Percentiles rank a stretch among this genome's conserved stretches.
Evolutionary conservation across 1,284 basidiomycete species (phyloP).

Genomic region (Cyathus olla): DNA sequence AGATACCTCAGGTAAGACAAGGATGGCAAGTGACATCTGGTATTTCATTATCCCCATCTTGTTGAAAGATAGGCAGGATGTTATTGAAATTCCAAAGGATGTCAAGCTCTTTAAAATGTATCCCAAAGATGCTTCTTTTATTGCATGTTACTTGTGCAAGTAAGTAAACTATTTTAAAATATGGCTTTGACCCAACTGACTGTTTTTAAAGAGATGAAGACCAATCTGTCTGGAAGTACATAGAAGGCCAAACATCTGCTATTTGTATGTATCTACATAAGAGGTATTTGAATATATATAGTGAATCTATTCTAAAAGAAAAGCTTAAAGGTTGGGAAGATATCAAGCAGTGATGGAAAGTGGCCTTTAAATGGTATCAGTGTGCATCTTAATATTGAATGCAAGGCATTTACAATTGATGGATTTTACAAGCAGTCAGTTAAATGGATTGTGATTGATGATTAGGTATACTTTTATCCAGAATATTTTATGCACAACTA

Average conservation of each 20-base stretch:
- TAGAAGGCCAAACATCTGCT: slow-evolving; percentile 8
- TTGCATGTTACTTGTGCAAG: slow-evolving; percentile 21
- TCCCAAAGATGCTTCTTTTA: slow-evolving; percentile 2
- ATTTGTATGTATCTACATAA: slow-evolving; percentile 22
- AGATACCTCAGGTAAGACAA: no score
- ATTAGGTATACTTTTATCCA: slow-evolving; percentile 20
- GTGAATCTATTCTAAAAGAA: slow-evolving; percentile 15
- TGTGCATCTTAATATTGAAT: not conserved
- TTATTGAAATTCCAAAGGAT: not conserved
- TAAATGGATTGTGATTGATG: slow-evolving; percentile 27
- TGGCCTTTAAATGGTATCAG: not conserved
- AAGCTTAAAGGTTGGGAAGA: slow-evolving; percentile 28
- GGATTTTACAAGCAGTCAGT: slow-evolving; percentile 21
- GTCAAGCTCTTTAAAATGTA: slow-evolving; percentile 1
- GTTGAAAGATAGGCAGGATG: not conserved
- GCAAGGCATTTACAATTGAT: slow-evolving; percentile 22
- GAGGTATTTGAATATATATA: slow-evolving; percentile 11
- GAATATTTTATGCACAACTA: not conserved
- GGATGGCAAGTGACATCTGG: slow-evolving; percentile 21
- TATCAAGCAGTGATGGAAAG: not conserved
- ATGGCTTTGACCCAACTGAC: not conserved
- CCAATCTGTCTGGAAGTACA: slow-evolving; percentile 22
- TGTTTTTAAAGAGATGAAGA: not conserved
- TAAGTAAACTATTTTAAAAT: slow-evolving; percentile 8
- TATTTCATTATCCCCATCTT: slow-evolving; percentile 13